Evolutionary conservation across 1,139 yeast species (phyloP), one percentile per base, ranked within the genome.

Genomic region (Zygotorulaspora mrakii): DNA sequence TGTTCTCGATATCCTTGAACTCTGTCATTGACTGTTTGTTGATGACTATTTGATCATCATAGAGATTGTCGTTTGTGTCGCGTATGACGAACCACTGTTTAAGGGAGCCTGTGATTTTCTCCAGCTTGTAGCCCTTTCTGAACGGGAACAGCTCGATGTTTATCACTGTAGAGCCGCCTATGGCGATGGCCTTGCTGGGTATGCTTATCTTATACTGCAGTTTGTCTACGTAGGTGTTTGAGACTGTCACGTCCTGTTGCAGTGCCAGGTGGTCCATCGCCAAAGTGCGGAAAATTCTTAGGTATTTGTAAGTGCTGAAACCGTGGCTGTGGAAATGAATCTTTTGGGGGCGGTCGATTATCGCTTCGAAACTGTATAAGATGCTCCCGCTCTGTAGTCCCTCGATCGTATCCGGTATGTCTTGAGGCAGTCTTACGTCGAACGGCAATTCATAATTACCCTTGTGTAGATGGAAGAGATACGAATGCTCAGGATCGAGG

Each of bases 401-500:
- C 59, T 82, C 89, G 0, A 82, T 73, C 0, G 88, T 77, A 48
- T 81, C 89, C 2, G 82, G 74, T 0, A 77, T 59, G 48, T 75
- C 75, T 2, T 79, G 73, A 0, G 89, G 88, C 9, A 82, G 58
- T 12, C 64, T 62, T 4, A 74, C 67, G 26, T 61, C 63, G 56
- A 82, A 82, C 0, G 89, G 89, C 26, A 82, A 59, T 47, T 75
- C 77, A 53, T 82, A 82, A 54, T 80, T 79, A 0, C 89, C 89
- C 42, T 71, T 69, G 0, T 81, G 81, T 21, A 82, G 63, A 10
- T 71, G 60, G 52, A 73, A 78, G 9, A 42, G 47, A 26, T 43
- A 42, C 12, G 39, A 37, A 3, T 39, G 18, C 10, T 65, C 13
- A 28, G 42, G 35, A 11, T 22, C 33, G 2, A 57, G 41, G 16